Percentiles rank a stretch among this genome's conserved stretches.
Evolutionary conservation across 768 basidiomycete species (phyloP).

Genomic region (Mycena capillaripes): DNA sequence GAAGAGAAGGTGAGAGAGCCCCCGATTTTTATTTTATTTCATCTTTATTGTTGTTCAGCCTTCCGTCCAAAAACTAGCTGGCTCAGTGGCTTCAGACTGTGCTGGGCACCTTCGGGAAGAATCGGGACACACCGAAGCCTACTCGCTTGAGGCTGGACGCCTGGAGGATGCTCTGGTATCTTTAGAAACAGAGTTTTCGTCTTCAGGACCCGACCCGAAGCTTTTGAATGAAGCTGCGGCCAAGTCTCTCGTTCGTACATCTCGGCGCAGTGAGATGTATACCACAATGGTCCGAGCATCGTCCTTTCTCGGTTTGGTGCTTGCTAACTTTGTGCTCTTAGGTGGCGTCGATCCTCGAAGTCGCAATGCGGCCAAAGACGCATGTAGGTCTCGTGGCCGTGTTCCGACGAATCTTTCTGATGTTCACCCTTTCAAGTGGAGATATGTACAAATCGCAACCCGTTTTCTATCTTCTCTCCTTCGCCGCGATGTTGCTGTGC

Average conservation of each 20-base stretch:
- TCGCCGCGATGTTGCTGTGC: conserved; percentile 70
- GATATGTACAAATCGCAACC: conserved; percentile 81
- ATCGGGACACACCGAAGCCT: conserved; percentile 72
- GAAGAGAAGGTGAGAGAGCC: conserved; percentile 80
- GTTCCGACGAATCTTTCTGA: conserved; percentile 21
- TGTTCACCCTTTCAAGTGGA: conserved; percentile 68
- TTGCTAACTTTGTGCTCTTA: conserved; percentile 45
- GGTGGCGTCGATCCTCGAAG: conserved; percentile 71
- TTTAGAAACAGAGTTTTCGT: conserved; percentile 66
- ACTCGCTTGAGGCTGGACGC: conserved; percentile 61
- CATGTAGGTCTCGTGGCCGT: conserved; percentile 67
- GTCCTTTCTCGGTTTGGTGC: conserved; percentile 4
- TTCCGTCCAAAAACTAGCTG: conserved; percentile 81
- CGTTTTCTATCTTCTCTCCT: conserved; percentile 73
- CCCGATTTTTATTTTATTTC: background rate
- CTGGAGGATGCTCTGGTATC: conserved; percentile 63
- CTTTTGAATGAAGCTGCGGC: conserved; percentile 60
- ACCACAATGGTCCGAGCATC: conserved; percentile 58
- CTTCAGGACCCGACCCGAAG: conserved; percentile 54
- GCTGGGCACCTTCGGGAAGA: conserved; percentile 74
- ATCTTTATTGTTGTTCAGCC: conserved; percentile 57
- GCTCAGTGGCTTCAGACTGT: conserved; percentile 73
- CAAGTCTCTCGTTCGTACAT: conserved; percentile 57
- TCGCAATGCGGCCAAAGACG: conserved; percentile 73
- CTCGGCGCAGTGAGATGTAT: conserved; percentile 62